Percentiles rank a stretch among this genome's conserved stretches.
phyloP scores from a whole-genome alignment of 352 stramenopile species.

The Phytophthora sp. region DNA sequence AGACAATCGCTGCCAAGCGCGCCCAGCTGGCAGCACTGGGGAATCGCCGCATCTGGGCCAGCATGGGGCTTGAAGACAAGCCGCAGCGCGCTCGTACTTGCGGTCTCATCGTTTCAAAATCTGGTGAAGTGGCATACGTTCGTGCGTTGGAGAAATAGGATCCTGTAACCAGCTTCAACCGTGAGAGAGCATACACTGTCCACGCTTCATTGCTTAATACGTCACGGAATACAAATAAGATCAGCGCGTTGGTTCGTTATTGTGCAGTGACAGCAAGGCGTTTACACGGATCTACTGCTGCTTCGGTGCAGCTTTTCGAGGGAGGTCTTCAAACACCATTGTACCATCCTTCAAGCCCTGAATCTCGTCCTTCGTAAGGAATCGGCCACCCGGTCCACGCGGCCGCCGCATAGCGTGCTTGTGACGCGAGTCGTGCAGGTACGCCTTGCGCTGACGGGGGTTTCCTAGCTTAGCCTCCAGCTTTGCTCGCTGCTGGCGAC shows the following conservation, averaged over 20 bases:
- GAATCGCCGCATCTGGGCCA: constrained; percentile 87
- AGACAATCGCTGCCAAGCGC: constrained; percentile 82
- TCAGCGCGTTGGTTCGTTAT: constrained; percentile 19
- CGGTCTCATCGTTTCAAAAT: constrained; percentile 75
- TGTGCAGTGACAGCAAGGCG: constrained; percentile 4
- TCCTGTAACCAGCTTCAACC: background rate
- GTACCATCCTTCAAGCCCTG: constrained; percentile 78
- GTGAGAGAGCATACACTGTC: constrained; percentile 21
- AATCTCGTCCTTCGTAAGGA: constrained; percentile 89
- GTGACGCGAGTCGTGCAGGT: constrained; percentile 88
- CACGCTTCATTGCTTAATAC: constrained; percentile 26
- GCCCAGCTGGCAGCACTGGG: constrained; percentile 72
- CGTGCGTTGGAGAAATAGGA: constrained; percentile 64
- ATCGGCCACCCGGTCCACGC: constrained; percentile 82
- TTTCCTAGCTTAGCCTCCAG: constrained; percentile 86
- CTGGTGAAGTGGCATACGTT: constrained; percentile 78
- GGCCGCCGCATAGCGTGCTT: constrained; percentile 88
- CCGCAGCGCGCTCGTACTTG: constrained; percentile 52
- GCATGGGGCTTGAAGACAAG: constrained; percentile 84
- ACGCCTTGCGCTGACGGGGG: constrained; percentile 81
- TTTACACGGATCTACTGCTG: constrained; percentile 27
- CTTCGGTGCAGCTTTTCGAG: constrained; percentile 49
- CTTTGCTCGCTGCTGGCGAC: constrained; percentile 86
- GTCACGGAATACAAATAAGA: constrained; percentile 43
- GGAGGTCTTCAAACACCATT: constrained; percentile 74